Evolutionary conservation across 805 yeast genomes (phyloP).

Genomic region (Clavispora vitiphila): DNA sequence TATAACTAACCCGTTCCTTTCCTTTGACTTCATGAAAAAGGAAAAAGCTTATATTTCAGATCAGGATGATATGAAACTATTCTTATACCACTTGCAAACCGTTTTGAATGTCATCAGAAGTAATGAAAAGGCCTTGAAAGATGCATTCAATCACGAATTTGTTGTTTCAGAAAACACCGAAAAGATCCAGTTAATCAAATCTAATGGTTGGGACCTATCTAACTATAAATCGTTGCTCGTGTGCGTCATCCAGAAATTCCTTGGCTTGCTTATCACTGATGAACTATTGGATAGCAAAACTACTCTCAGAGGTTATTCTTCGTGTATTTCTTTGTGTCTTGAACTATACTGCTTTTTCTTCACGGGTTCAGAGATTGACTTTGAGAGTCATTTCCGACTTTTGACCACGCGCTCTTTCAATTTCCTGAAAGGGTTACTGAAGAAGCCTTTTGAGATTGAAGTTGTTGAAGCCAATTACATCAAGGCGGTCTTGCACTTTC

Average conservation of each 20-base stretch:
- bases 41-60: constrained; percentile 22
- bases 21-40: constrained; percentile 30
- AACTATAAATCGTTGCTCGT: constrained; percentile 58
- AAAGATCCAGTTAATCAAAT: constrained; percentile 37
- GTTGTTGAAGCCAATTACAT: constrained; percentile 23
- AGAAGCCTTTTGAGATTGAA: constrained; percentile 20
- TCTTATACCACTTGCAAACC: constrained; percentile 56
- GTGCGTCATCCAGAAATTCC: constrained; percentile 42
- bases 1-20: constrained; percentile 48
- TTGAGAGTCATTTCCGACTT: constrained; percentile 39
- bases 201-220: constrained; percentile 47
- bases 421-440: constrained; percentile 12
- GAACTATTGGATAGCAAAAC: constrained; percentile 17
- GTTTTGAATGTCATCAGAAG: constrained; percentile 49
- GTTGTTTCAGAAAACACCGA: constrained; percentile 48
- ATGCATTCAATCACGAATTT: constrained; percentile 52
- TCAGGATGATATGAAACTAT: constrained; percentile 58
- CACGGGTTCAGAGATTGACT: constrained; percentile 55
- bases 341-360: constrained; percentile 39
- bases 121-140: constrained; percentile 38
- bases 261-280: constrained; percentile 24
- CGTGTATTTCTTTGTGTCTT: constrained; percentile 36
- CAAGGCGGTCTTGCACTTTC: constrained; percentile 23
- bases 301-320: constrained; percentile 16
- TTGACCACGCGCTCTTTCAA: constrained; percentile 34